These are phyloP conservation scores for Yarrowia keelungensis DNA, from an alignment of 805 yeast species.

Conservation along the genomic window DNA sequence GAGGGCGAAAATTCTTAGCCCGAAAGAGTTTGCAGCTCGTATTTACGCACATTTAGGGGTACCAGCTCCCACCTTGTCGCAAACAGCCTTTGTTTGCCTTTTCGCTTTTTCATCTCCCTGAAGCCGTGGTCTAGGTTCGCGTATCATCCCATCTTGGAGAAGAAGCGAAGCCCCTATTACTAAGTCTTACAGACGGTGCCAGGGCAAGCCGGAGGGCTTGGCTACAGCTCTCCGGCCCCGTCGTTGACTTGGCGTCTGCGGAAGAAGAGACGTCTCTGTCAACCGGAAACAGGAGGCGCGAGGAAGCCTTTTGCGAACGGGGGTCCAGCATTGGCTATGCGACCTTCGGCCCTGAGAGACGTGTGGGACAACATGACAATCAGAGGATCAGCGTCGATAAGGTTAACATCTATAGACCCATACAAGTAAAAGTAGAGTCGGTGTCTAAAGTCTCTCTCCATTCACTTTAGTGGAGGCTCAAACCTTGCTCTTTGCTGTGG, in stretches of 20 bases:
- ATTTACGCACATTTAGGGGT: conserved; percentile 20
- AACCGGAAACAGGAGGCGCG: not conserved
- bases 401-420: not conserved
- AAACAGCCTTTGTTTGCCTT: not conserved
- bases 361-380: conserved; percentile 9
- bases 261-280: not conserved
- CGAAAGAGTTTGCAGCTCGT: not conserved
- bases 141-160: conserved; percentile 1
- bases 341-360: conserved; percentile 3
- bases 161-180: conserved; percentile 17
- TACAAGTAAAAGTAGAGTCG: conserved; percentile 13
- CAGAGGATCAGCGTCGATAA: conserved; percentile 24
- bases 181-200: not conserved
- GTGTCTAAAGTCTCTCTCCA: not conserved
- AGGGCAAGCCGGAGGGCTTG: not conserved
- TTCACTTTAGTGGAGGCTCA: too few species aligned
- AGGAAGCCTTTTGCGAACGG: too few species aligned
- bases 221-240: not conserved
- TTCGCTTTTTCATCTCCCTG: not conserved
- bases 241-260: conserved; percentile 1
- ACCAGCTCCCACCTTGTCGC: not conserved
- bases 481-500: conserved; percentile 1
- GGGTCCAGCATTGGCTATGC: conserved; percentile 16
- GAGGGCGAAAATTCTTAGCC: not conserved
- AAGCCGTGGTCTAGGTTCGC: not conserved